phyloP scores from a whole-genome alignment of 2,329 filamentous ascomycete species.

The Cryphonectria naterciae region DNA sequence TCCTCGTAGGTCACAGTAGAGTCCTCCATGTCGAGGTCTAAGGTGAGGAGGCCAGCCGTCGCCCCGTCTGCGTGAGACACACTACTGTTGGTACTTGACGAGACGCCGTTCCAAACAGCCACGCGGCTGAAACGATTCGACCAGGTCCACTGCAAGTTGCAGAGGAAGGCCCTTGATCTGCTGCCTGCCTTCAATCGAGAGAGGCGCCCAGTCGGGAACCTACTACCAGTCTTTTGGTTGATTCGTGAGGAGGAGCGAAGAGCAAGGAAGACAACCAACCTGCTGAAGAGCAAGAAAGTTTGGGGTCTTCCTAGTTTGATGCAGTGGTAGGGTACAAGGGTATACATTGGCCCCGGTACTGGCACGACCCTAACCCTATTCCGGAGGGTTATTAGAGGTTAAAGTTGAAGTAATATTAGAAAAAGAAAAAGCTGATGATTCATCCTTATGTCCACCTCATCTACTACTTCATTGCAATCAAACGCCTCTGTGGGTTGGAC shows the following conservation, averaged over 20 bases:
- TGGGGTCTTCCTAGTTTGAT: background rate
- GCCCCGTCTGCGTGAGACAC: background rate
- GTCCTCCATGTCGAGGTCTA: slow-evolving; percentile 37
- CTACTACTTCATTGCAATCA: background rate
- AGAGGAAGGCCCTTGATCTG: background rate
- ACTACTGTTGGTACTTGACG: background rate
- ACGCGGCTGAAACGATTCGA: background rate
- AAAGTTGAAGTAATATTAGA: too few species aligned
- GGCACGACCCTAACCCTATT: background rate
- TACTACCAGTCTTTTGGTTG: background rate
- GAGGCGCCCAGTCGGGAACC: background rate
- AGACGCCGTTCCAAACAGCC: background rate
- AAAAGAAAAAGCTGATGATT: too few species aligned
- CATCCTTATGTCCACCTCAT: background rate
- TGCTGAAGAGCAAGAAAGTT: background rate
- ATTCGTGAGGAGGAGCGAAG: background rate
- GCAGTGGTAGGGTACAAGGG: background rate
- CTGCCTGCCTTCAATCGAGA: slow-evolving; percentile 1
- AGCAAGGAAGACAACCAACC: background rate
- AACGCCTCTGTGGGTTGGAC: background rate
- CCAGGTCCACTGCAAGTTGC: background rate
- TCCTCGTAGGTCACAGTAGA: slow-evolving; percentile 70
- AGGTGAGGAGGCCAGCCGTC: slow-evolving; percentile 31
- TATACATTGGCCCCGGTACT: background rate
- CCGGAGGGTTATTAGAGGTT: too few species aligned